These are phyloP conservation scores for Pseudocohnilembus persalinus DNA, from an alignment of 169 alveolate species.

Conservation along the genomic window DNA sequence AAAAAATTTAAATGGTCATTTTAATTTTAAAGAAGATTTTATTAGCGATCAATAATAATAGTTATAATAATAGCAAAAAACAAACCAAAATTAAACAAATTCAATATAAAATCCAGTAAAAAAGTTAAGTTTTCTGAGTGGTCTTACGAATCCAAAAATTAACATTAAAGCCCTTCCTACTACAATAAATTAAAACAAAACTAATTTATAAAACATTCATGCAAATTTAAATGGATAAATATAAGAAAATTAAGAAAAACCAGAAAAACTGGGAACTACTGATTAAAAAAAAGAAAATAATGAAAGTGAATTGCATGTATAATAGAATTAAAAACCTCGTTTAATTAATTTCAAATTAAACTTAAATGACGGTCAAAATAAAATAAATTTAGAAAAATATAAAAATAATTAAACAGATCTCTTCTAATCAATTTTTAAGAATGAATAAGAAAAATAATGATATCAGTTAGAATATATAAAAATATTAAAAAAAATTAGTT, in stretches of 20 bases:
- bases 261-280: not conserved
- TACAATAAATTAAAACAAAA: too few relatives aligned
- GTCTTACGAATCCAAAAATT: too few relatives aligned
- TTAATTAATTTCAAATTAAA: too few relatives aligned
- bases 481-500: too few relatives aligned
- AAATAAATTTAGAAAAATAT: not conserved
- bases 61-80: not conserved
- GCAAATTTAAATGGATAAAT: not conserved
- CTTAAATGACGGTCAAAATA: not conserved
- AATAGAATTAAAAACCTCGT: not conserved
- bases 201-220: too few relatives aligned
- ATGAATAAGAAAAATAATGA: too few relatives aligned
- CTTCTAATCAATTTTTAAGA: not conserved
- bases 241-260: not conserved
- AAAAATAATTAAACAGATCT: too few relatives aligned
- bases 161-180: too few relatives aligned
- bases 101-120: too few relatives aligned
- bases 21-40: too few relatives aligned
- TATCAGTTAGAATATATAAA: too few relatives aligned
- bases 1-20: too few relatives aligned
- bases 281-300: not conserved
- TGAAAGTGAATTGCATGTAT: not conserved
- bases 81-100: not conserved
- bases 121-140: not conserved
- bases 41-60: not conserved